These are phyloP conservation scores for Cocos nucifera DNA, from an alignment of 176 grass and related monocot species.

Conservation along the genomic window DNA sequence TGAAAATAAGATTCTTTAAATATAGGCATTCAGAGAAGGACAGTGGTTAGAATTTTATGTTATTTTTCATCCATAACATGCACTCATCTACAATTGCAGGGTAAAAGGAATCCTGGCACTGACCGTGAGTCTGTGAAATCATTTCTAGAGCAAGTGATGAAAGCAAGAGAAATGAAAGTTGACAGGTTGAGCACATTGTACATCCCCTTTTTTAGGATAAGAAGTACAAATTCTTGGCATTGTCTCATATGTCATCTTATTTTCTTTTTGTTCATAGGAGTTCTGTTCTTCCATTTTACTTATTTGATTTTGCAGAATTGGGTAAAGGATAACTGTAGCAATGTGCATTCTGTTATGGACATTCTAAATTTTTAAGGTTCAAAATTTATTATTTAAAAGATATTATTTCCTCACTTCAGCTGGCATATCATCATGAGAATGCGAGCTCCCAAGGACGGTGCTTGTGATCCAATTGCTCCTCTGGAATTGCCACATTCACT, in stretches of 20 bases:
- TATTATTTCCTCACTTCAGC: constrained; percentile 24
- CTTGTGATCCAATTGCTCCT: constrained; percentile 54
- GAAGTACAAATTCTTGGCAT: neutral
- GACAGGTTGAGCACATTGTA: constrained; percentile 41
- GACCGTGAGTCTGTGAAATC: constrained; percentile 56
- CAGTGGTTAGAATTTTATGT: too few relatives aligned
- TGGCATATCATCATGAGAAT: constrained; percentile 96
- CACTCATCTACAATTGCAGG: constrained; percentile 45
- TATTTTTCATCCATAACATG: neutral
- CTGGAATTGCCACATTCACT: constrained; percentile 72
- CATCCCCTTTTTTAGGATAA: constrained; percentile 6
- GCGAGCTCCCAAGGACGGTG: constrained; percentile 42
- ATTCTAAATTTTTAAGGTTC: too few relatives aligned
- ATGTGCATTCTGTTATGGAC: too few relatives aligned
- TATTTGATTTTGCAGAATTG: neutral
- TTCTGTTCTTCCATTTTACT: too few relatives aligned
- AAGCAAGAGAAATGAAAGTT: constrained; percentile 75
- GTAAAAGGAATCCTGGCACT: constrained; percentile 84
- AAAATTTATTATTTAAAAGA: too few relatives aligned
- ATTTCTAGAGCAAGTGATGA: constrained; percentile 62
- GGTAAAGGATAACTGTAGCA: too few relatives aligned
- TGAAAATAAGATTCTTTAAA: too few relatives aligned
- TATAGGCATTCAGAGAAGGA: too few relatives aligned
- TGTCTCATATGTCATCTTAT: too few relatives aligned
- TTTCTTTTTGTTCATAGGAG: too few relatives aligned